Evolutionary conservation across 129 eudicot genomes (phyloP), one percentile per base, ranked within the genome.

Genomic region (Pittosporum tobira): DNA sequence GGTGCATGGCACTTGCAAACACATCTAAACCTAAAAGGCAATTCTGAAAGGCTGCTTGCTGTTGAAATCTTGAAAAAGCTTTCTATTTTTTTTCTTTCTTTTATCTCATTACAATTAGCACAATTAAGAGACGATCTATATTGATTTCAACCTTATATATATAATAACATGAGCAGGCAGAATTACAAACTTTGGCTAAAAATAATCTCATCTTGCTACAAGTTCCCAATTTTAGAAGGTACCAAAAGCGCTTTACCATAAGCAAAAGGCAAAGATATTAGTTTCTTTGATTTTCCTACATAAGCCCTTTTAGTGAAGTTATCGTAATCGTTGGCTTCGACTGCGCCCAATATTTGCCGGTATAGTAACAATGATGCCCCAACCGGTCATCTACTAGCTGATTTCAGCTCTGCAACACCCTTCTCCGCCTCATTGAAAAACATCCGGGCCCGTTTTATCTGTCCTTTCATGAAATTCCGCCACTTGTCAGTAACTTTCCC

Each of bases 401-500:
- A 40, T 37, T 34, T 52, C 53, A 65, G 27, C 62, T 52, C 70
- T 52, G 40, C 52, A 22, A 65, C 48, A 11, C 40, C 70, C 15
- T 65, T 65, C 62, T 53, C 70, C 0, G 62, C 62, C 31, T 65
- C 45, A 9, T 65, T 62, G 15, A 65, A 51, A 43, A 52, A 53
- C 51, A 51, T 65, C 29, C 70, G 40, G 15, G 62, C 53, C 43
- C 62, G 28, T 28, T 65, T 25, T 18, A 65, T 26, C 30, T 65
- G 70, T 6, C 40, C 62, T 43, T 37, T 65, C 70, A 65, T 65
- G 42, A 65, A 65, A 20, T 13, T 27, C 3, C 70, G 47, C 70
- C 70, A 65, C 52, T 65, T 65, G 10, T 65, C 61, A 0, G 70
- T 36, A 4, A 65, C 70, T 23, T 43, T 65, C 20, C 70, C 70